Conservation (phyloP, 306 rosid genomes). For the Prunus salicina region DNA sequence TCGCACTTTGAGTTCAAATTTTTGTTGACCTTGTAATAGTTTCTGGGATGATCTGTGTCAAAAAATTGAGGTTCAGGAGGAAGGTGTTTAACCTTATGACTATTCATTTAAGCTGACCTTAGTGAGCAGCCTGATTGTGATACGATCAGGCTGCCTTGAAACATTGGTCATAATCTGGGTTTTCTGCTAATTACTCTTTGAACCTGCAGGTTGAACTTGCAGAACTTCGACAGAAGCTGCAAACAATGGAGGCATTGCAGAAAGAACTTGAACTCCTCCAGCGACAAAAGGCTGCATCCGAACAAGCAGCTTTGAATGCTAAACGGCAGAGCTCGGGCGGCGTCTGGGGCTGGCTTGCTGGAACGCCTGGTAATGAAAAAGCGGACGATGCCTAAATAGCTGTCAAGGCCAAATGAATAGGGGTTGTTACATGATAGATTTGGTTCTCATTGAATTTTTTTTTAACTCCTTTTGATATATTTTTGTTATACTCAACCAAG, state of each 20-base stretch:
- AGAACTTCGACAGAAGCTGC: slow-evolving; percentile 89
- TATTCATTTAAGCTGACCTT: not conserved
- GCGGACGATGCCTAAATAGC: slow-evolving; percentile 45
- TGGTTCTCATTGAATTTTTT: slow-evolving; percentile 40
- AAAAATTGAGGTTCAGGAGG: not conserved
- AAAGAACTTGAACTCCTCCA: slow-evolving; percentile 91
- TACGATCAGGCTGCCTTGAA: not conserved
- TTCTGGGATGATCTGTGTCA: not conserved
- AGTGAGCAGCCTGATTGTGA: not conserved
- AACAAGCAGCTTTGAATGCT: slow-evolving; percentile 70
- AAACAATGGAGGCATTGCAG: slow-evolving; percentile 73
- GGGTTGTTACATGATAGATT: slow-evolving; percentile 36
- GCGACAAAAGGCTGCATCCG: slow-evolving; percentile 86
- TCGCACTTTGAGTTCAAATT: not conserved
- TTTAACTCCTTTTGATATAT: slow-evolving; percentile 19
- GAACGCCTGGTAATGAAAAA: slow-evolving; percentile 42
- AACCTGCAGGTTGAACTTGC: slow-evolving; percentile 78
- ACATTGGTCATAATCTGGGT: not conserved
- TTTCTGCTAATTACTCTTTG: slow-evolving; percentile 20
- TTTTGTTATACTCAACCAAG: slow-evolving; percentile 33
- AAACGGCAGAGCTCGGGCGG: slow-evolving; percentile 79
- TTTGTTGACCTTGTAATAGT: not conserved
- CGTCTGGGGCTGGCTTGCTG: slow-evolving; percentile 97
- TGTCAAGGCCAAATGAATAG: slow-evolving; percentile 24
- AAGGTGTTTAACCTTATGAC: not conserved